Percentiles rank a stretch among this genome's conserved stretches.
phyloP scores from a whole-genome alignment of 345 rosid genomes.

The Dipteronia dyeriana region DNA sequence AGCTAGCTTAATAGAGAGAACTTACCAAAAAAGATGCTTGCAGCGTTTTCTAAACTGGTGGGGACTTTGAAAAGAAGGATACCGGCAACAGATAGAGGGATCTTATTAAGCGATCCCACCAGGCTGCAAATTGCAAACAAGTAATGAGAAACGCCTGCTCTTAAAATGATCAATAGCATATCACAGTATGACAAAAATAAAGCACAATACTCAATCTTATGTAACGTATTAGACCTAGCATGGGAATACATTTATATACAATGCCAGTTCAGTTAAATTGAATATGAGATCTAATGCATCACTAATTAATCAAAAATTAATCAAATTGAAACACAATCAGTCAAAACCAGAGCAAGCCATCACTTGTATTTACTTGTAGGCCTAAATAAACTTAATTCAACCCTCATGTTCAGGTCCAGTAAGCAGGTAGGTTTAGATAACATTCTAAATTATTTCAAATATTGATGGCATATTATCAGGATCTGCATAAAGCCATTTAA shows the following conservation, averaged over 20 bases:
- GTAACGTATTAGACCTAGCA: background rate
- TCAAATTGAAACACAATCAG: background rate
- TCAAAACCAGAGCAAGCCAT: background rate
- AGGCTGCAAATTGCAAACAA: conserved; percentile 57
- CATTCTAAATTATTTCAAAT: background rate
- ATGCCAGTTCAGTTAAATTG: background rate
- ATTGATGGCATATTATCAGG: background rate
- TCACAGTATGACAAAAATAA: background rate
- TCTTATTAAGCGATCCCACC: conserved; percentile 95
- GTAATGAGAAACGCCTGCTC: conserved; percentile 4
- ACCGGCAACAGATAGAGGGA: conserved; percentile 87
- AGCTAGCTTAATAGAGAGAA: conserved; percentile 1
- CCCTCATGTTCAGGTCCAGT: background rate
- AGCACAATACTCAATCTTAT: background rate
- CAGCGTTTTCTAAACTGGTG: conserved; percentile 87
- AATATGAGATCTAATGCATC: background rate
- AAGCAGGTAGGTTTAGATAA: background rate
- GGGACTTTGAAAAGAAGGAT: conserved; percentile 87
- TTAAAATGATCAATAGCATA: background rate
- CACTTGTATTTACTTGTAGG: background rate
- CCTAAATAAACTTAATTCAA: background rate
- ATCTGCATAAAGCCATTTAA: background rate
- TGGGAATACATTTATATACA: background rate
- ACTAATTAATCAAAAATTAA: no score
- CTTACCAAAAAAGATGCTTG: conserved; percentile 93